phyloP scores from a whole-genome alignment of 768 basidiomycete species.

The Myochromella boudieri region DNA sequence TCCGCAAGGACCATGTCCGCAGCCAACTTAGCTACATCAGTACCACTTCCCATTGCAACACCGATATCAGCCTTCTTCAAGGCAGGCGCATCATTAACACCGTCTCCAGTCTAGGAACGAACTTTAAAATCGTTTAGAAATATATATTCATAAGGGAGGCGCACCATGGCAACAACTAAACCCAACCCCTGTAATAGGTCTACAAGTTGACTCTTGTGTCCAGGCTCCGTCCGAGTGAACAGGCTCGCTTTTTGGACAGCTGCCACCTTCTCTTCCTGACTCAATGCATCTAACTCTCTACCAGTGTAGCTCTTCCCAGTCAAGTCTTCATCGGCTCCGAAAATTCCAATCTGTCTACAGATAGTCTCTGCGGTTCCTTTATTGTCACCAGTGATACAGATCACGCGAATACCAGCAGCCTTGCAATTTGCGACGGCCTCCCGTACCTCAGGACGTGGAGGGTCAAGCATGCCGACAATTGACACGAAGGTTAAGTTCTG shows the following conservation, averaged over 20 bases:
- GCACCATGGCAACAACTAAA: slow-evolving; percentile 92
- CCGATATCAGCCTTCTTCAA: slow-evolving; percentile 97
- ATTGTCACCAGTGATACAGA: slow-evolving; percentile 98
- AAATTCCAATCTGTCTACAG: slow-evolving; percentile 94
- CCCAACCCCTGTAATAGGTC: slow-evolving; percentile 91
- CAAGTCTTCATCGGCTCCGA: slow-evolving; percentile 81
- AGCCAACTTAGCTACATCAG: slow-evolving; percentile 96
- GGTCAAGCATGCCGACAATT: slow-evolving; percentile 96
- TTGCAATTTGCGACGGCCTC: slow-evolving; percentile 86
- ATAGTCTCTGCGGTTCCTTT: slow-evolving; percentile 98
- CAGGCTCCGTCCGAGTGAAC: slow-evolving; percentile 93
- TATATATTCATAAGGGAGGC: slow-evolving; percentile 8
- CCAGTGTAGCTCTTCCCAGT: slow-evolving; percentile 97
- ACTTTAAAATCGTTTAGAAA: slow-evolving; percentile 1
- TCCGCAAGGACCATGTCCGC: slow-evolving; percentile 98
- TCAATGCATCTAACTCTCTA: slow-evolving; percentile 82
- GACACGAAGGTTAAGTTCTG: slow-evolving; percentile 92
- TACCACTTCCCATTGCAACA: slow-evolving; percentile 98
- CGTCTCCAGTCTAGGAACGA: slow-evolving; percentile 80
- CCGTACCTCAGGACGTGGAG: slow-evolving; percentile 91
- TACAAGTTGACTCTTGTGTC: slow-evolving; percentile 92
- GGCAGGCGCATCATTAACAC: slow-evolving; percentile 97
- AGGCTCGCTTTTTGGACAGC: slow-evolving; percentile 88
- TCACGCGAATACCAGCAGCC: slow-evolving; percentile 91
- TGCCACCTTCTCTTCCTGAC: slow-evolving; percentile 74